Evolutionary conservation across 2,329 filamentous ascomycete genomes (phyloP), one percentile per base, ranked within the genome.

Genomic region (Ophiocordyceps robertsii): DNA sequence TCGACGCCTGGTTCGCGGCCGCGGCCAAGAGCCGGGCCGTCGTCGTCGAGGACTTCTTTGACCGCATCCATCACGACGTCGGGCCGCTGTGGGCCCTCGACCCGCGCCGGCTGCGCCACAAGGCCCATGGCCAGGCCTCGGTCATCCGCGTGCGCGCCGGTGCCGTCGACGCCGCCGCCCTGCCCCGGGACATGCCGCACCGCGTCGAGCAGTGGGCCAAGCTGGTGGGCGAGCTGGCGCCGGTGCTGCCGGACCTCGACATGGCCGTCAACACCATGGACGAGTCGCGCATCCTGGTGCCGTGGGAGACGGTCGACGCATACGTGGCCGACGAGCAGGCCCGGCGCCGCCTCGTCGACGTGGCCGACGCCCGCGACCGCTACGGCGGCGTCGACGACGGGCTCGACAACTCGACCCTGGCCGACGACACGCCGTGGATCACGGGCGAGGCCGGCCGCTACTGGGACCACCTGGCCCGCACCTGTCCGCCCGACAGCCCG

Each of bases 211-310:
- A 65, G 19, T 74, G 70, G 70, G 65, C 66, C 2, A 53, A 57
- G 4, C 60, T 77, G 12, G 67, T 80, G 19, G 49, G 54, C 3
- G 69, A 72, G 44, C 73, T 78, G 31, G 68, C 72, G 24, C 54
- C 66, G 13, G 61, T 68, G 40, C 55, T 82, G 19, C 78, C 77
- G 5, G 77, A 82, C 47, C 72, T 82, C 55, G 77, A 82, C 54
- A 79, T 82, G 63, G 71, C 77, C 10, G 74, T 82, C 60, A 82
- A 82, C 53, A 66, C 69, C 41, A 67, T 79, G 59, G 77, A 82
- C 54, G 75, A 82, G 54, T 70, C 77, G 27, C 67, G 78, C 19
- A 56, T 83, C 16, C 59, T 81, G 24, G 73, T 79, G 3, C 68
- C 74, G 9, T 77, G 69, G 60, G 68, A 80, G 42, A 63, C 70